Evolutionary conservation across 1,284 basidiomycete species (phyloP).

Genomic region (Tilletia setariae): DNA sequence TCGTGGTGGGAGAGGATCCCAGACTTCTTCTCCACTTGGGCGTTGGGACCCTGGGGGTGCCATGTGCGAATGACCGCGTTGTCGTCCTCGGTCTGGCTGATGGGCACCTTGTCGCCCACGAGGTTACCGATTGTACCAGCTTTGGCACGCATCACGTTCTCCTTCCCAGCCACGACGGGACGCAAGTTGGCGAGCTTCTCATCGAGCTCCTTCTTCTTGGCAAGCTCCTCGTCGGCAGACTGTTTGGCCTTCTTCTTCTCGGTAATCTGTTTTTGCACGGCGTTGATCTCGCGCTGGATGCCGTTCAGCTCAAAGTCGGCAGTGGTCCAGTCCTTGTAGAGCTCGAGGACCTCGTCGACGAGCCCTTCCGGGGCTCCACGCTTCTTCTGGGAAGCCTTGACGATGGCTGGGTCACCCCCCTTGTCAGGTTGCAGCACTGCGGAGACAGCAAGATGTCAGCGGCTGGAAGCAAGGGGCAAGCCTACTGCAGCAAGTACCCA

Average conservation of each 20-base stretch:
- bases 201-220: conserved; percentile 73
- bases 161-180: conserved; percentile 62
- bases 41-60: conserved; percentile 78
- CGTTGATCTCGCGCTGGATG: conserved; percentile 78
- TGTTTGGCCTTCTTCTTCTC: conserved; percentile 92
- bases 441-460: conserved; percentile 27
- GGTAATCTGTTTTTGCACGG: conserved; percentile 87
- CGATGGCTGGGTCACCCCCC: conserved; percentile 89
- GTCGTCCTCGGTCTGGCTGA: conserved; percentile 91
- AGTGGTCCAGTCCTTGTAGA: conserved; percentile 86
- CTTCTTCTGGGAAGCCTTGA: conserved; percentile 87
- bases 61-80: conserved; percentile 77
- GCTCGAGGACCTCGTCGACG: conserved; percentile 86
- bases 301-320: conserved; percentile 81
- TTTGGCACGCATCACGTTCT: conserved; percentile 73
- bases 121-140: conserved; percentile 86
- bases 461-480: background rate
- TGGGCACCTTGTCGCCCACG: conserved; percentile 78
- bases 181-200: conserved; percentile 73
- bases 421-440: conserved; percentile 52
- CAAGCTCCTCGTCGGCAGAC: conserved; percentile 78
- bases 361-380: conserved; percentile 82
- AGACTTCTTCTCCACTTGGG: conserved; percentile 58
- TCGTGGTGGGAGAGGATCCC: conserved; percentile 93
- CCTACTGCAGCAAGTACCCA: background rate